phyloP scores from a whole-genome alignment of 352 stramenopile genomes.

The Thalassiosira ordinaria region DNA sequence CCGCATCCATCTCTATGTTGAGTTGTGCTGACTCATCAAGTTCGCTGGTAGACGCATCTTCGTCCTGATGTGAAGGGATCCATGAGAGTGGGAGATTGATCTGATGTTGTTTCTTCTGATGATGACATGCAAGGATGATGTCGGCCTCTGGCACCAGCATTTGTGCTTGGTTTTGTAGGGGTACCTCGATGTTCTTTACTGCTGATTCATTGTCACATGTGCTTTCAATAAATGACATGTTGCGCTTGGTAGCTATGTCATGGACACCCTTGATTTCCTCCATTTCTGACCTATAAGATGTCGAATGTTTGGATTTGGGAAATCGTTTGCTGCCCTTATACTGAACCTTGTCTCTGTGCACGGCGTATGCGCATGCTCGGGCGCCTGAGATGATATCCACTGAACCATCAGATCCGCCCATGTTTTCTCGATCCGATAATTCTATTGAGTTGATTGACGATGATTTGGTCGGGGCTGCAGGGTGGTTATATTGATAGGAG shows the following conservation, averaged over 20 bases:
- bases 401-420: slow-evolving; percentile 3
- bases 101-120: background rate
- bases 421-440: background rate
- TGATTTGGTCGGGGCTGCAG: background rate
- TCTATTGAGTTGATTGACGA: background rate
- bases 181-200: background rate
- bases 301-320: background rate
- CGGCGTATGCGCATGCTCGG: background rate
- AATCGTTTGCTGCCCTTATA: background rate
- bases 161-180: background rate
- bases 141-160: slow-evolving; percentile 14
- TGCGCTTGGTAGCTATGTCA: background rate
- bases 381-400: background rate
- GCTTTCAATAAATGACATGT: background rate
- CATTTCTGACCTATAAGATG: background rate
- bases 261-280: background rate
- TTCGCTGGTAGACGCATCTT: background rate
- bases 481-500: background rate
- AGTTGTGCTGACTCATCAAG: background rate
- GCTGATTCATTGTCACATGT: slow-evolving; percentile 13
- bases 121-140: slow-evolving; percentile 20
- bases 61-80: slow-evolving; percentile 20
- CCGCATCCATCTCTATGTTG: background rate
- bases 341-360: background rate
- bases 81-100: background rate